Base-by-base conservation (phyloP, 352 stramenopile genomes). In the Phytopythium montanum region DNA sequence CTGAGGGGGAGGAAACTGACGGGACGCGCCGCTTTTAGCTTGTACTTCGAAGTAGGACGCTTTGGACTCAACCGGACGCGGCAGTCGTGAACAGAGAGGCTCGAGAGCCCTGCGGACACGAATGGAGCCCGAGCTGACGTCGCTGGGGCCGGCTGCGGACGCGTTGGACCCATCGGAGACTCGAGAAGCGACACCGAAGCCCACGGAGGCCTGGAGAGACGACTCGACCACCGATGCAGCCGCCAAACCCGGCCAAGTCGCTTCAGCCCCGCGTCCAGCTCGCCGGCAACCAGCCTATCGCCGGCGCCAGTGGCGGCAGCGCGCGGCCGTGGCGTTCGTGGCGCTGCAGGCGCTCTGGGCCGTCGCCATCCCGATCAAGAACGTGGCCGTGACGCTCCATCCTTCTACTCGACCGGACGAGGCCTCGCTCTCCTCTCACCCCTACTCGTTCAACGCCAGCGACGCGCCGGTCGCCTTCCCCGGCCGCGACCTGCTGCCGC, bases 281-380 rank as follows among this genome's bases (percentile, higher is more conserved):
- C 49, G 33, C 3, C 21, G 8, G 10, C 29, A 21, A 4, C 46
- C 36, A 7, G 5, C 28, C 7, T 28, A n/a, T 13, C 9, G 51
- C 5, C 31, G 31, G 13, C 34, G 31, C 7, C 31, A n/a, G 51
- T 49, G 53, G 36, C 39, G 34, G 3, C 36, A 26, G 18, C 53
- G 49, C 14, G 21, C 49, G 2, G 46, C 57, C 16, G 14, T 70
- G 1, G 36, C 23, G n/a, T 36, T 68, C 42, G 63, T 81, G 31
- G 2, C 68, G 12, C 42, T 76, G 9, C 73, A 82, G 54, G 68
- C 61, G 7, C 29, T 75, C 13, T 83, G 73, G 73, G 71, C 71
- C 25, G 57, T 71, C 28, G 31, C 56, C 10, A 66, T 80, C 14
- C 71, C 71, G 8, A 29, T 80, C 23, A 80, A 80, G 62, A 83